phyloP scores from a whole-genome alignment of 108 stramenopile species.

The Cylindrotheca closterium region DNA sequence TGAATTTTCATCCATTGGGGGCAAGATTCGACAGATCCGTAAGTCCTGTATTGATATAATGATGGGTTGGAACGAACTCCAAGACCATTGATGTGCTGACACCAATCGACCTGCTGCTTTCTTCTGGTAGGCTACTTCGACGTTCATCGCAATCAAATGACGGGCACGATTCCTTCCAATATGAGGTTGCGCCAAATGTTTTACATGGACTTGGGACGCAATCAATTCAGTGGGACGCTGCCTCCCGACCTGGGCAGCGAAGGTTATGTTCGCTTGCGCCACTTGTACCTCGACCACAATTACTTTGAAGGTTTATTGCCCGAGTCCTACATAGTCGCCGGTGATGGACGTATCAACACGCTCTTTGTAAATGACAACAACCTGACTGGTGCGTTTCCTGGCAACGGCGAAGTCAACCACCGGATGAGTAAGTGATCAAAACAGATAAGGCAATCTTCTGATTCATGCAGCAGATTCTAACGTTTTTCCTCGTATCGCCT shows the following conservation, averaged over 20 bases:
- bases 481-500: too few species aligned
- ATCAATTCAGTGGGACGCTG: constrained; percentile 35
- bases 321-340: constrained; percentile 14
- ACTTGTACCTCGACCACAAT: constrained; percentile 48
- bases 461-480: too few species aligned
- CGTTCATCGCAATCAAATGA: too few species aligned
- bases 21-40: constrained; percentile 13
- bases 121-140: too few species aligned
- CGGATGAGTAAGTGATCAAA: too few species aligned
- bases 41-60: too few species aligned
- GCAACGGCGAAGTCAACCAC: too few species aligned
- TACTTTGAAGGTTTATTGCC: constrained; percentile 41
- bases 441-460: too few species aligned
- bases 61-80: too few species aligned
- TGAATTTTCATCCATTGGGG: constrained; percentile 2
- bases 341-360: constrained; percentile 30
- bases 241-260: constrained; percentile 17
- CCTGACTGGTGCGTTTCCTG: constrained; percentile 37
- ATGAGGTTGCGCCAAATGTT: constrained; percentile 25
- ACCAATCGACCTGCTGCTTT: neutral
- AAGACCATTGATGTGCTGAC: neutral
- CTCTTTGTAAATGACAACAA: constrained; percentile 35
- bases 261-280: constrained; percentile 10
- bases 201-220: constrained; percentile 42
- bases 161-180: constrained; percentile 35